Evolutionary conservation across 805 yeast genomes (phyloP), one percentile per base, ranked within the genome.

Genomic region (Pichia scutulata): DNA sequence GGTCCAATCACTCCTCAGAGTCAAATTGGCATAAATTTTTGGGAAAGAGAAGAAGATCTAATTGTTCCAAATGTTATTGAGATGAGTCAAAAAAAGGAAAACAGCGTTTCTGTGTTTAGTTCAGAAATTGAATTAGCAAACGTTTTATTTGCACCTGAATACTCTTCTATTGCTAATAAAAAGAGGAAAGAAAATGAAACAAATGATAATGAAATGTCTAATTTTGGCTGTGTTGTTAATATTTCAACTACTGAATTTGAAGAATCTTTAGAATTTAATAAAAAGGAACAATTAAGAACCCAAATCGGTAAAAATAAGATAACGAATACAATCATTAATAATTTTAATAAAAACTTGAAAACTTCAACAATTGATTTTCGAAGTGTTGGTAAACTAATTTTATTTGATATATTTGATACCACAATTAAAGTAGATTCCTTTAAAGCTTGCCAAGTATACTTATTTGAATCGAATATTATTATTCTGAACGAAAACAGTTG

Each of bases 221-320:
- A 41, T 25, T 48, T 65, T 4, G 52, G 59, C 13, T 58, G 62
- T 46, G 61, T 63, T 7, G 14, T 60, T 9, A 61, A 58, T 44
- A 28, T 65, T 22, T 56, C 53, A 19, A 51, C 62, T 4, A 55
- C 58, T 12, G 60, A 58, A 22, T 64, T 59, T 51, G 69, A 65
- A 45, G 57, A 60, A 1, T 46, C 58, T 1, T 55, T 63, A 5
- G 49, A 52, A 12, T 48, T 53, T 7, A 54, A 60, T 18, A 57
- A 56, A 24, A 55, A 53, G 7, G 57, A 54, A 42, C 56, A 53
- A 39, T 26, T 49, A 2, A 48, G 46, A 22, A 55, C 57, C 10
- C 51, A 58, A 48, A 46, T 51, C 18, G 52, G 49, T 26, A 63
- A 63, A 41, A 55, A 48, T 26, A 54, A 57, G 8, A 60, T 62